phyloP scores from a whole-genome alignment of 306 rosid genomes.

The Nissolia schottii region DNA sequence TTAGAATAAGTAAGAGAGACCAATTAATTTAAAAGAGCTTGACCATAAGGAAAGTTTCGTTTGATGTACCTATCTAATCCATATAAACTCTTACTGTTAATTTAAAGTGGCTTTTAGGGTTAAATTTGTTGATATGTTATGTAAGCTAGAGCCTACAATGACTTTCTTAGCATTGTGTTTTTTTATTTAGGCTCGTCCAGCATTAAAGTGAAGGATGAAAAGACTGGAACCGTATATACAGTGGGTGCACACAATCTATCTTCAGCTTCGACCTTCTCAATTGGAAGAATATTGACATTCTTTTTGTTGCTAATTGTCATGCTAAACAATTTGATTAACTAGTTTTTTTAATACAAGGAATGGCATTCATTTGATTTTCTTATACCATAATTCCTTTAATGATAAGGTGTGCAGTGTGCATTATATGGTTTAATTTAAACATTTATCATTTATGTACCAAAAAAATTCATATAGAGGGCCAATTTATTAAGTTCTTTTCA shows the following conservation, averaged over 20 bases:
- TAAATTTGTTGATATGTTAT: slow-evolving; percentile 2
- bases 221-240: slow-evolving; percentile 48
- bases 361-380: slow-evolving; percentile 34
- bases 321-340: slow-evolving; percentile 30
- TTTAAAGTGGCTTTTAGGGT: background rate
- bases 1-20: background rate
- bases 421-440: slow-evolving; percentile 16
- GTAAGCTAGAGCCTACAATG: slow-evolving; percentile 1
- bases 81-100: slow-evolving; percentile 3
- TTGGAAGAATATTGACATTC: slow-evolving; percentile 45
- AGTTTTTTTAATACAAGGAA: slow-evolving; percentile 2
- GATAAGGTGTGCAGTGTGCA: slow-evolving; percentile 35
- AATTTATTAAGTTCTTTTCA: background rate
- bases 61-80: background rate
- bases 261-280: slow-evolving; percentile 36
- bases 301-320: slow-evolving; percentile 41
- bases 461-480: background rate
- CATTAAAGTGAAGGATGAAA: slow-evolving; percentile 73
- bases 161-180: slow-evolving; percentile 12
- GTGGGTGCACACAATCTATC: slow-evolving; percentile 70
- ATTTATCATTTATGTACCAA: background rate
- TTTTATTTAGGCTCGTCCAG: slow-evolving; percentile 57
- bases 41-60: background rate
- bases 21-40: background rate
- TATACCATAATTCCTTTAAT: slow-evolving; percentile 43